phyloP scores from a whole-genome alignment of 139 green algal genomes.

The Spirogloea muscicola region DNA sequence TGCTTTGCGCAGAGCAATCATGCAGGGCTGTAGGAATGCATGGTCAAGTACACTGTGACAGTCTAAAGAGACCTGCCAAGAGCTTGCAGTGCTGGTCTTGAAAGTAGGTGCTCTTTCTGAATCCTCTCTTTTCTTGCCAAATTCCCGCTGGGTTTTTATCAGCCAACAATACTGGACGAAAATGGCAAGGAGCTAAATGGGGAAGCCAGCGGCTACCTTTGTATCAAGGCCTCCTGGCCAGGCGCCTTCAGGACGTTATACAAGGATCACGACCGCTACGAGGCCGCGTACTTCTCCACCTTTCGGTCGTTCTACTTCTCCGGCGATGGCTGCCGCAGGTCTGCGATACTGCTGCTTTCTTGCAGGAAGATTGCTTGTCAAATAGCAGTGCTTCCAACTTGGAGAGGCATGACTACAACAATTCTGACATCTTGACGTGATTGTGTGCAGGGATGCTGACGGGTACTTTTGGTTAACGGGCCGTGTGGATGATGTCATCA shows the following conservation, averaged over 20 bases:
- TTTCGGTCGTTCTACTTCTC: slow-evolving; percentile 83
- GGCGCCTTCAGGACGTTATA: slow-evolving; percentile 72
- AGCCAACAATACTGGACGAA: slow-evolving; percentile 79
- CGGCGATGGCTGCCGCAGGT: slow-evolving; percentile 61
- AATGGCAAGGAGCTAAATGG: slow-evolving; percentile 58
- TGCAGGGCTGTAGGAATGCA: too few relatives aligned
- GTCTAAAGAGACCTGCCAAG: neutral
- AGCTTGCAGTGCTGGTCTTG: neutral
- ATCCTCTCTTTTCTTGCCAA: slow-evolving; percentile 70
- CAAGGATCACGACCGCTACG: slow-evolving; percentile 79
- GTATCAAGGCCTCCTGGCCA: slow-evolving; percentile 37
- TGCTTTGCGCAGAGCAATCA: too few relatives aligned
- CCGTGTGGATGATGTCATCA: slow-evolving; percentile 91
- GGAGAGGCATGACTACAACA: too few relatives aligned
- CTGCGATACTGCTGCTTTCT: neutral
- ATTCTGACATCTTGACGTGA: too few relatives aligned
- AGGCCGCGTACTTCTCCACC: slow-evolving; percentile 85
- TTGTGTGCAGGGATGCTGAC: slow-evolving; percentile 52
- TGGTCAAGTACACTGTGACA: neutral
- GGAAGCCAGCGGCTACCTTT: slow-evolving; percentile 57
- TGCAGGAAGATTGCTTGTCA: too few relatives aligned
- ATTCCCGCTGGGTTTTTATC: slow-evolving; percentile 3
- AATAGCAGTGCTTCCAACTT: too few relatives aligned
- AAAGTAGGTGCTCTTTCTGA: slow-evolving; percentile 16
- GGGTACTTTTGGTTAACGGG: slow-evolving; percentile 77